Base-by-base conservation (phyloP, 116 monocot genomes). In the Phalaenopsis hybrid region DNA sequence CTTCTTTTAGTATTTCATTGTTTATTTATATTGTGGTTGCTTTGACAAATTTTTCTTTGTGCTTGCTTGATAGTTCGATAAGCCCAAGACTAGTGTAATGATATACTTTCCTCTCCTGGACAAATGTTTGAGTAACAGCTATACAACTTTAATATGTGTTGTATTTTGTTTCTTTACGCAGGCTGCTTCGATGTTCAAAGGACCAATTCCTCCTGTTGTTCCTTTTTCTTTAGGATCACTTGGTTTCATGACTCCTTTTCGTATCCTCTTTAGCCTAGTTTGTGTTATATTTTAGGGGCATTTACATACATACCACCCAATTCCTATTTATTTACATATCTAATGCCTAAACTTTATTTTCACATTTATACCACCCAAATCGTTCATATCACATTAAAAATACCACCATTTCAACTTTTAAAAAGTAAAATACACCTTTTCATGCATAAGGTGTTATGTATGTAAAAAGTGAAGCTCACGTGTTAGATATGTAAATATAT, bases 161-260 rank as follows among this genome's bases (percentile, higher is more conserved):
- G 37, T 58, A 4, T 31, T 82, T 79, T 86, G 6, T 81, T 34
- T 85, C 25, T 77, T 25, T 48, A 25, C 23, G 48, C 90, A 98
- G 98, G 95, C 95, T 79, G 98, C 98, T 76, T 98, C 98, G 69
- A 68, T 95, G 87, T 98, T 98, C 86, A 98, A 95, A 88, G 98
- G 98, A 33, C 95, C 98, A 33, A 88, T 93, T 76, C 98, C 98
- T 87, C 98, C 93, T 58, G 80, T 98, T 77, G 89, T 95, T 74
- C 82, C 98, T 65, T 98, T 98, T 87, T 92, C 98, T 25, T 84
- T 98, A 16, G 98, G 98, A 83, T 98, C 98, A 76, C 79, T 98
- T 79, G 98, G 95, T 37, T 98, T 98, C 85, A 95, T 98, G 93
- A 98, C 98, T 6, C 95, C 98, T 81, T 95, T 98, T 68, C 92